A percentile compares a stretch with the other conserved stretches of the same genome.
These are phyloP conservation scores for Candida germanica DNA, from an alignment of 805 yeast genomes.

Conservation along the genomic window DNA sequence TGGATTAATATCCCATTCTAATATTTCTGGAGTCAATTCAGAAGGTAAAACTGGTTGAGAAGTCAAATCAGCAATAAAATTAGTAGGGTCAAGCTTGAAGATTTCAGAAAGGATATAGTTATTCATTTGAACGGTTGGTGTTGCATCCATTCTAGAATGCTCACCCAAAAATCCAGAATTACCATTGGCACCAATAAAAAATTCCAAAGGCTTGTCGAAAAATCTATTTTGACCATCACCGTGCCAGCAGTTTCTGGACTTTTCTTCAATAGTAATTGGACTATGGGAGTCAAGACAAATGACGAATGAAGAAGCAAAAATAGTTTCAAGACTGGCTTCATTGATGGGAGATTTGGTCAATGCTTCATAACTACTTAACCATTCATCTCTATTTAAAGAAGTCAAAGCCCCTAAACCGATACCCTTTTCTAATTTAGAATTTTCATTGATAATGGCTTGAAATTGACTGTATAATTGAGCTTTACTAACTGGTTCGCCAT, in stretches of 20 bases:
- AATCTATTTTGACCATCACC: slow-evolving; percentile 91
- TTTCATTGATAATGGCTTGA: slow-evolving; percentile 46
- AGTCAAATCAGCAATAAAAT: slow-evolving; percentile 26
- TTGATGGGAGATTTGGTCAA: slow-evolving; percentile 62
- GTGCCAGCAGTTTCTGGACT: slow-evolving; percentile 86
- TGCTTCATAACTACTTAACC: slow-evolving; percentile 59
- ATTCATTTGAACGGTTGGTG: slow-evolving; percentile 87
- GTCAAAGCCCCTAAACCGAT: slow-evolving; percentile 76
- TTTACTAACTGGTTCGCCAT: slow-evolving; percentile 44
- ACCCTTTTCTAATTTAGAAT: slow-evolving; percentile 39
- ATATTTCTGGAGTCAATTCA: slow-evolving; percentile 14
- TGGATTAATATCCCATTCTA: slow-evolving; percentile 60
- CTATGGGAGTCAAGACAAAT: slow-evolving; percentile 69
- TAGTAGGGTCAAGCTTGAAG: slow-evolving; percentile 40
- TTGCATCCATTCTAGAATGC: slow-evolving; percentile 98
- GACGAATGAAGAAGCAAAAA: slow-evolving; percentile 76
- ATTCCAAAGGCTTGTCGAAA: slow-evolving; percentile 89
- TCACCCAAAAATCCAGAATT: slow-evolving; percentile 92
- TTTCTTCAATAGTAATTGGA: slow-evolving; percentile 79
- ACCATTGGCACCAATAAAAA: slow-evolving; percentile 77
- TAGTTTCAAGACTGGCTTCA: slow-evolving; percentile 56
- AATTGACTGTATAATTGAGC: slow-evolving; percentile 58
- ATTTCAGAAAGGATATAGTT: slow-evolving; percentile 65
- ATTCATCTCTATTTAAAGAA: slow-evolving; percentile 79
- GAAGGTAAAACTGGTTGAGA: slow-evolving; percentile 11